Conservation (phyloP, 2,329 filamentous ascomycete species). For the Phialophora verrucosa region DNA sequence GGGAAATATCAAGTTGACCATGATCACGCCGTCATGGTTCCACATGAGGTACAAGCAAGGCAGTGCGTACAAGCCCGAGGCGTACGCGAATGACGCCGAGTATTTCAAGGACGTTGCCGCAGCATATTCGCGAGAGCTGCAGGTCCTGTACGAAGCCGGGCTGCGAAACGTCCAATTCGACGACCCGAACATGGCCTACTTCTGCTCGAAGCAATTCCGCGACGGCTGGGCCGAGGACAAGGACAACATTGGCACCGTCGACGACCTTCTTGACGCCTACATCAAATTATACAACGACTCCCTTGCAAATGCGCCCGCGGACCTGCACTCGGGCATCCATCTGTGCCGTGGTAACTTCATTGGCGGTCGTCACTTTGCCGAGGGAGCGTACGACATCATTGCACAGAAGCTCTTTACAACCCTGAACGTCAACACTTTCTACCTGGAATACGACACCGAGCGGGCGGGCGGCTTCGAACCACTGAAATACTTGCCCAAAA, state of each 20-base stretch:
- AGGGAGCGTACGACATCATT: slow-evolving; percentile 68
- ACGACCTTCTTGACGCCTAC: slow-evolving; percentile 72
- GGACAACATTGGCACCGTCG: slow-evolving; percentile 67
- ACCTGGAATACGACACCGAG: slow-evolving; percentile 68
- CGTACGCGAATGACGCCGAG: slow-evolving; percentile 63
- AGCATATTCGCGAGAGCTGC: slow-evolving; percentile 68
- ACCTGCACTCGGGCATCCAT: slow-evolving; percentile 75
- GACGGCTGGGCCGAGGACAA: slow-evolving; percentile 69
- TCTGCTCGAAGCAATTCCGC: slow-evolving; percentile 70
- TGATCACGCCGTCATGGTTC: slow-evolving; percentile 73
- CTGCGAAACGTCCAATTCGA: slow-evolving; percentile 66
- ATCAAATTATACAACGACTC: slow-evolving; percentile 74
- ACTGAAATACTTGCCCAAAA: slow-evolving; percentile 60
- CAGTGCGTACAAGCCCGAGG: slow-evolving; percentile 62
- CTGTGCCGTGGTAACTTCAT: slow-evolving; percentile 70
- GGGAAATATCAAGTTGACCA: slow-evolving; percentile 70
- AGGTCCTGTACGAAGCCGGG: slow-evolving; percentile 62
- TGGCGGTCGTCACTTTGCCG: slow-evolving; percentile 64
- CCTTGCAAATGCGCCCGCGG: slow-evolving; percentile 62
- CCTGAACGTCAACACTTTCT: slow-evolving; percentile 66
- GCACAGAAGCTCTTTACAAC: slow-evolving; percentile 65
- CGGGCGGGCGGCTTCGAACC: slow-evolving; percentile 67
- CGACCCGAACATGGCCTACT: slow-evolving; percentile 67
- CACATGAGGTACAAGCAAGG: slow-evolving; percentile 67
- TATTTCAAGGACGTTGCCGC: slow-evolving; percentile 70